These are phyloP conservation scores for Magnusiomyces tetraspermus DNA, from an alignment of 1,139 yeast species.

Conservation along the genomic window DNA sequence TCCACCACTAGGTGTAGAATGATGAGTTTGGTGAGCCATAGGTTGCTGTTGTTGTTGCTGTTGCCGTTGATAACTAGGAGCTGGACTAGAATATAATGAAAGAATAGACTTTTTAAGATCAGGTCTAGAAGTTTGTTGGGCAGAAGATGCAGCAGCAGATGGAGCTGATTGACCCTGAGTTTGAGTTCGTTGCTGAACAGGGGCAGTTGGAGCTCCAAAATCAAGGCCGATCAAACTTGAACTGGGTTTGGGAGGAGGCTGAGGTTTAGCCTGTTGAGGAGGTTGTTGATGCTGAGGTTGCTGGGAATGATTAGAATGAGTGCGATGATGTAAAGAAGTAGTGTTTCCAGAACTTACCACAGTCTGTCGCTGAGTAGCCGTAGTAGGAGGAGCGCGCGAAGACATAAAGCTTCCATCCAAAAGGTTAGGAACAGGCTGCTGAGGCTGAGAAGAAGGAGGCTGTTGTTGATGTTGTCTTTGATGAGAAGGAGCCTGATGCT, in stretches of 20 bases:
- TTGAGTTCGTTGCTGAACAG: slow-evolving; percentile 13
- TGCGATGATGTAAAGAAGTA: slow-evolving; percentile 1
- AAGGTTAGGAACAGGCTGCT: slow-evolving; percentile 16
- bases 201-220: slow-evolving; percentile 13
- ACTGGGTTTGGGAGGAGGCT: slow-evolving; percentile 7
- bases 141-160: slow-evolving; percentile 17
- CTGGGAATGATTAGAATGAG: not conserved
- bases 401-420: slow-evolving; percentile 14
- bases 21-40: not conserved
- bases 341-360: slow-evolving; percentile 7
- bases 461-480: not conserved
- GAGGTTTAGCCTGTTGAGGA: not conserved
- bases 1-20: not conserved
- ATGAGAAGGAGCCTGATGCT: not conserved
- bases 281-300: not conserved
- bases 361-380: slow-evolving; percentile 8
- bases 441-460: not conserved
- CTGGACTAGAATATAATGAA: slow-evolving; percentile 73
- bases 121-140: slow-evolving; percentile 37
- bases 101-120: slow-evolving; percentile 86
- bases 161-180: too few species aligned
- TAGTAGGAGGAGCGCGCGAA: slow-evolving; percentile 8
- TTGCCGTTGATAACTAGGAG: slow-evolving; percentile 15
- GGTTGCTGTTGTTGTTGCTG: not conserved
- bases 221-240: slow-evolving; percentile 12